Percentiles rank a stretch among this genome's conserved stretches.
These are phyloP conservation scores for Fimicolochytrium jonesii DNA, from an alignment of 192 early-diverging fungal genomes.

Conservation along the genomic window DNA sequence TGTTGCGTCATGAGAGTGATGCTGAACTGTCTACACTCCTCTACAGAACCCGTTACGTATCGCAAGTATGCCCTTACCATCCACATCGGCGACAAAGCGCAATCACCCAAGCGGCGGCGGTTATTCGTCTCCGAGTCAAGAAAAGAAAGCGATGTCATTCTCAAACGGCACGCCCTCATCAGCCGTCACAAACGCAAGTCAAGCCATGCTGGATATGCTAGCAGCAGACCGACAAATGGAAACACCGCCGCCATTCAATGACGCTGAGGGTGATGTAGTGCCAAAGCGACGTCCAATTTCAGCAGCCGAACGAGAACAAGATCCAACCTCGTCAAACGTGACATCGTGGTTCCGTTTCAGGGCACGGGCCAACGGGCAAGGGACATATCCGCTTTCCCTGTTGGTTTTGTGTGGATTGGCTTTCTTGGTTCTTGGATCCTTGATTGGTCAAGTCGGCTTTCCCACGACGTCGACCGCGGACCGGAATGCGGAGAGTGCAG, in stretches of 20 bases:
- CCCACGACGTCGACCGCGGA: too few species aligned
- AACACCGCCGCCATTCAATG: neutral
- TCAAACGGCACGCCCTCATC: neutral
- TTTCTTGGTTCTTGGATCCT: neutral
- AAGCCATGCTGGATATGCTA: neutral
- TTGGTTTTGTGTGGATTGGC: neutral
- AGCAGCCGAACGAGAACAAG: neutral
- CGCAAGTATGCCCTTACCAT: too few species aligned
- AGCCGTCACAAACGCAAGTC: too few species aligned
- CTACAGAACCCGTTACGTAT: neutral
- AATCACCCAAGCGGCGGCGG: neutral
- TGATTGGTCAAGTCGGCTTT: too few species aligned
- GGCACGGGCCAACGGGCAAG: neutral
- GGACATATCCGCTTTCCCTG: neutral
- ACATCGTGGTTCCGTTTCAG: neutral
- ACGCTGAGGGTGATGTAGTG: neutral
- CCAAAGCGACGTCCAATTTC: neutral
- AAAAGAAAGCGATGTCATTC: neutral
- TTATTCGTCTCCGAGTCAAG: neutral
- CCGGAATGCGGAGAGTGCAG: too few species aligned
- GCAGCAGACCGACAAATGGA: neutral
- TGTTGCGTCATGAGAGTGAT: too few species aligned
- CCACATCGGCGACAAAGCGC: too few species aligned
- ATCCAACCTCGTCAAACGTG: neutral
- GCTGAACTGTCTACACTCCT: too few species aligned